Percentiles rank a stretch among this genome's conserved stretches.
Evolutionary conservation across 2,329 filamentous ascomycete genomes (phyloP).

Genomic region (Talaromyces sp.): DNA sequence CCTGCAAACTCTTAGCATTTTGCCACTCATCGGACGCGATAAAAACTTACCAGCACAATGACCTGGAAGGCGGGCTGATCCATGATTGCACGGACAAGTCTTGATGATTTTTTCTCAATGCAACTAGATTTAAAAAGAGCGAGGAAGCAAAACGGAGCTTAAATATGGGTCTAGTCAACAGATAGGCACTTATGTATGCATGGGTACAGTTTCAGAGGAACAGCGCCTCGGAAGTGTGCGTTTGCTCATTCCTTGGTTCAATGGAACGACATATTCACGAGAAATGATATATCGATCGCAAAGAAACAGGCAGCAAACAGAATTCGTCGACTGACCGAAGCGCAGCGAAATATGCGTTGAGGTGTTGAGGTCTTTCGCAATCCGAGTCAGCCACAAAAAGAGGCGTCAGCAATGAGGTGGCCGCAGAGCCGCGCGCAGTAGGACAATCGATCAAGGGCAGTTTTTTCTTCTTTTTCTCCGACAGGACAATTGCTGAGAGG

Average conservation of each 20-base stretch:
- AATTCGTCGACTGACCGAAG: background rate
- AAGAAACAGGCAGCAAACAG: background rate
- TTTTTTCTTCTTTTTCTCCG: no score
- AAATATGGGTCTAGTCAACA: background rate
- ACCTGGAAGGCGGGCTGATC: constrained; percentile 59
- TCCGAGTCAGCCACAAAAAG: background rate
- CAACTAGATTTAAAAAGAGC: background rate
- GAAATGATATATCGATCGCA: background rate
- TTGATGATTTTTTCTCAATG: background rate
- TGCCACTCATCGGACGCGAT: constrained; percentile 1
- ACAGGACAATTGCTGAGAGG: background rate
- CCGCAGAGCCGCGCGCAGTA: background rate
- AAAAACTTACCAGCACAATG: constrained; percentile 60
- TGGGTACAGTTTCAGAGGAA: background rate
- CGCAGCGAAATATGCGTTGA: background rate
- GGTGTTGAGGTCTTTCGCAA: no score
- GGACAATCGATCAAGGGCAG: background rate
- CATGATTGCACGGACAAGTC: background rate
- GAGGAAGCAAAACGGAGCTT: background rate
- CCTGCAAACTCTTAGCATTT: constrained; percentile 42
- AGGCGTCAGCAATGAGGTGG: background rate
- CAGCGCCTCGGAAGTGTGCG: background rate
- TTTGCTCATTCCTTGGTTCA: background rate
- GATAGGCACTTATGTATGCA: background rate
- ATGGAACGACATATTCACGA: background rate